Percentiles rank a stretch among this genome's conserved stretches.
These are phyloP conservation scores for Thymus mandschuricus DNA, from an alignment of 257 asterid species.

Conservation along the genomic window DNA sequence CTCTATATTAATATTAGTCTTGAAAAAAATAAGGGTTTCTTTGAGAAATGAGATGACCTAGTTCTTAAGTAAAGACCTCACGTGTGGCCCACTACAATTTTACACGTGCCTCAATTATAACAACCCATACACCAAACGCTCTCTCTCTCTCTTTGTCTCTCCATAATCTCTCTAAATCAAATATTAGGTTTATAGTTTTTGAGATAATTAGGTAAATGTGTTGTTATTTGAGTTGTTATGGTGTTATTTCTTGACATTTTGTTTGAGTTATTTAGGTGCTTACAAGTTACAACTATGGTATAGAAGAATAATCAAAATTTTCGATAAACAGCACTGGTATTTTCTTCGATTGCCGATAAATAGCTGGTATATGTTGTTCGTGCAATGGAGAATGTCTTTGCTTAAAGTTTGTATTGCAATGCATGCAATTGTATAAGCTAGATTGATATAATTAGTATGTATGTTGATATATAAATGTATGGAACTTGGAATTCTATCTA, in stretches of 20 bases:
- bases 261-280: neutral
- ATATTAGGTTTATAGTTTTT: neutral
- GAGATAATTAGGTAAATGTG: neutral
- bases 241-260: no score
- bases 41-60: conserved; percentile 40
- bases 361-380: no score
- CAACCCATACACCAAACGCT: conserved; percentile 26
- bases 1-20: conserved; percentile 1
- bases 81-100: conserved; percentile 51
- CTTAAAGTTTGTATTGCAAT: no score
- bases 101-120: conserved; percentile 27
- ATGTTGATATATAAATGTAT: no score
- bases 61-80: conserved; percentile 53
- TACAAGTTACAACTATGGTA: no score
- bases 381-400: no score
- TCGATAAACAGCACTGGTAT: no score
- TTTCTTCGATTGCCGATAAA: no score
- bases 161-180: neutral
- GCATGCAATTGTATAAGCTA: no score
- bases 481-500: no score
- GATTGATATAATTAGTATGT: no score
- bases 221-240: neutral
- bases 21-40: neutral
- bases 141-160: neutral
- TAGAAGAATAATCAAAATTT: no score